Conservation (phyloP, 1,139 yeast genomes). For the Lodderomyces orthopsilosis region DNA sequence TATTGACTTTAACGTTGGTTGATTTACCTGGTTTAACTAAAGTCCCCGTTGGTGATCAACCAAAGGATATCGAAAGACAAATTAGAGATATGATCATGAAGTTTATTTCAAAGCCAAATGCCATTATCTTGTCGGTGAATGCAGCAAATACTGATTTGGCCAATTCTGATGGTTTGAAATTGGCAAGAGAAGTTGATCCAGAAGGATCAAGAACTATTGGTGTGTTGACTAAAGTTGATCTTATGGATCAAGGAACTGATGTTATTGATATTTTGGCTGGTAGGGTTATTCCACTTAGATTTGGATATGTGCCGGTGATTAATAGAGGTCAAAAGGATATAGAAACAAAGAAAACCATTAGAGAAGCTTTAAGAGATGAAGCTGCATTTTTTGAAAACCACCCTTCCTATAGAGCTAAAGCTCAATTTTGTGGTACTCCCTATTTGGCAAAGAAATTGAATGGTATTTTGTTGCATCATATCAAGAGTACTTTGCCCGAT, state of each 20-base stretch:
- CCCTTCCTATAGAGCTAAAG: slow-evolving; percentile 77
- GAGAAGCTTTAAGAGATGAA: slow-evolving; percentile 85
- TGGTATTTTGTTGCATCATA: slow-evolving; percentile 86
- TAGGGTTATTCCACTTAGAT: slow-evolving; percentile 89
- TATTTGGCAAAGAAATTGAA: slow-evolving; percentile 91
- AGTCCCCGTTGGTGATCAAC: slow-evolving; percentile 99
- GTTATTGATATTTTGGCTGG: slow-evolving; percentile 96
- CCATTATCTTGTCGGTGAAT: slow-evolving; percentile 90
- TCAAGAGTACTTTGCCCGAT: slow-evolving; percentile 90
- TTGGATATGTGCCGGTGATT: slow-evolving; percentile 96
- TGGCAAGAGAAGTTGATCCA: slow-evolving; percentile 97
- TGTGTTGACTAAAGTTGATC: slow-evolving; percentile 92
- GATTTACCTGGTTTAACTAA: slow-evolving; percentile 98
- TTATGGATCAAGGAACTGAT: slow-evolving; percentile 99
- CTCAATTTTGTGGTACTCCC: slow-evolving; percentile 93
- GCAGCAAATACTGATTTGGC: slow-evolving; percentile 98
- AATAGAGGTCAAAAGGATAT: slow-evolving; percentile 98
- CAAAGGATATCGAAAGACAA: slow-evolving; percentile 93
- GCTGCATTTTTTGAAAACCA: slow-evolving; percentile 71
- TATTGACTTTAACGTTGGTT: slow-evolving; percentile 88
- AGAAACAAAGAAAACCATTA: slow-evolving; percentile 79
- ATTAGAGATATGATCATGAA: slow-evolving; percentile 93
- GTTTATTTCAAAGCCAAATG: slow-evolving; percentile 93
- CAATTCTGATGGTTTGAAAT: slow-evolving; percentile 91
- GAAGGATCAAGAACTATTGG: slow-evolving; percentile 97